Base-by-base conservation (phyloP, 1,284 basidiomycete species). In the Boletellus sp. region DNA sequence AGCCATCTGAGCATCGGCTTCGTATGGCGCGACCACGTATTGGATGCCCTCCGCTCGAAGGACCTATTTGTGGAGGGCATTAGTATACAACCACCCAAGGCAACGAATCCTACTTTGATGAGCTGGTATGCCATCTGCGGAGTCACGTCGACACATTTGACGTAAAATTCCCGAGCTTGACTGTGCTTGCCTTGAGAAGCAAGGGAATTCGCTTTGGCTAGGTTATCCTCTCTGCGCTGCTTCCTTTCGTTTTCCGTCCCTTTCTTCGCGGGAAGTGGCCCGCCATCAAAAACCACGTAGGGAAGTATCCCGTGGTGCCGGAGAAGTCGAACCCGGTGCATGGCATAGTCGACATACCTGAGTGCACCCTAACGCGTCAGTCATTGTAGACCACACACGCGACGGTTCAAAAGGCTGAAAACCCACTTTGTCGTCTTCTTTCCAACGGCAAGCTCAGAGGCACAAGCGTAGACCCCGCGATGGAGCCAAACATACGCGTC, bases 401-500 rank as follows among this genome's bases (percentile, higher is more conserved):
- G 14, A n/a, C 14, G 5, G 23, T 2, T 2, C 14, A 2, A 2
- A 38, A 41, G 29, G 25, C 7, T 13, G 5, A 22, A 52, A 36
- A 70, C 85, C 72, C 57, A 94, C 91, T 84, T 93, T 47, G 78
- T 80, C 1, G 94, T 95, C 43, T 70, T 74, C 61, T 83, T 83
- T 17, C 92, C 92, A 1, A 86, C 89, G 11, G 92, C 93, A 36
- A 99, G 71, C 54, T 97, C 93, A 14, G 87, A 80, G 34, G 96
- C 91, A 69, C 96, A 99, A 0, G 87, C 78, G 63, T 92, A 95
- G 1, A 91, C 83, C 10, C 94, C 96, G 56, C 87, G 84, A 67
- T 99, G 96, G n/a, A 99, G 77, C 95, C 95, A 98, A 38, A 95
- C 94, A 69, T 99, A 97, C 36, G 82, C 90, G 72, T 94, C 88